Conservation (phyloP, 2,329 filamentous ascomycete species). For the Fusarium continuum region DNA sequence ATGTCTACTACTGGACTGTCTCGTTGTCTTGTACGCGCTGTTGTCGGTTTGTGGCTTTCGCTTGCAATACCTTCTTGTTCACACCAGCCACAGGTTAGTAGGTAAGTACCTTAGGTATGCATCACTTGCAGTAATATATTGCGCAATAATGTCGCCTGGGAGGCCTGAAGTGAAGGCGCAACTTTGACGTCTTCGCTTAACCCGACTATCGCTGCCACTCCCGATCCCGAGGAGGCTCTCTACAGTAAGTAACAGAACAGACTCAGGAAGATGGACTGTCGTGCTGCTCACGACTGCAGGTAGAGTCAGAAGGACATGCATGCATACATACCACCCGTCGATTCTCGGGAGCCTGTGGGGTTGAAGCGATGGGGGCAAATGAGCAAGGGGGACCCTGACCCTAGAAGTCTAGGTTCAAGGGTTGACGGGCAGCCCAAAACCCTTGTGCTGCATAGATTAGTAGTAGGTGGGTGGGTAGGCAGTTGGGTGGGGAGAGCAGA, state of each 20-base stretch:
- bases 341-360: constrained; percentile 38
- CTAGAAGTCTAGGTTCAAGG: constrained; percentile 33
- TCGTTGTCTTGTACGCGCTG: constrained; percentile 1
- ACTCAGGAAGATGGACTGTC: constrained; percentile 15
- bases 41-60: constrained; percentile 11
- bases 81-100: too few species aligned
- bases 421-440: constrained; percentile 25
- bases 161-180: constrained; percentile 20
- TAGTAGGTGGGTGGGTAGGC: too few species aligned
- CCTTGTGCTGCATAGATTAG: constrained; percentile 22
- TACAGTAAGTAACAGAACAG: background rate
- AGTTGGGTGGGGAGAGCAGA: constrained; percentile 14
- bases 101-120: too few species aligned
- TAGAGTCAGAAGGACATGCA: constrained; percentile 36
- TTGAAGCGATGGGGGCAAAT: constrained; percentile 30
- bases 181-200: constrained; percentile 11
- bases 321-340: constrained; percentile 26
- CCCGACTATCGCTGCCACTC: constrained; percentile 13
- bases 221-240: constrained; percentile 14
- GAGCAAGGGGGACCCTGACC: constrained; percentile 30
- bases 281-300: constrained; percentile 21
- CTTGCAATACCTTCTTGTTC: constrained; percentile 6
- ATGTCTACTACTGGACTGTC: constrained; percentile 11
- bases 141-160: background rate
- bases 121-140: background rate